phyloP scores from a whole-genome alignment of 2,329 filamentous ascomycete genomes.

The Albifimbria verrucaria region DNA sequence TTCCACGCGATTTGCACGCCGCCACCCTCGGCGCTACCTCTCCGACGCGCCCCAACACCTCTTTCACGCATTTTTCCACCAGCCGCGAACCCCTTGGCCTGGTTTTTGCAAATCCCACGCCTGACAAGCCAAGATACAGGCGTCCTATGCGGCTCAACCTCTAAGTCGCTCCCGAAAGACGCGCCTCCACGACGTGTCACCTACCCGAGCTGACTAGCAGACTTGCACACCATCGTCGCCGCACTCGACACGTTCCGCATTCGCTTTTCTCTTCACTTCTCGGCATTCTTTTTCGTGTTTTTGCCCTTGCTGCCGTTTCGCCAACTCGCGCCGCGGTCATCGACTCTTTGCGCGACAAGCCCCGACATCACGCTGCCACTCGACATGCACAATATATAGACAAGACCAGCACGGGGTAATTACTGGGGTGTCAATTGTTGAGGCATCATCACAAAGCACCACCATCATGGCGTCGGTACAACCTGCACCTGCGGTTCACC shows the following conservation, averaged over 20 bases:
- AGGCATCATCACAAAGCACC: slow-evolving; percentile 19
- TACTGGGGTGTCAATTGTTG: slow-evolving; percentile 19
- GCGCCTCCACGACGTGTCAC: slow-evolving; percentile 25
- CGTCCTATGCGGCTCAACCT: slow-evolving; percentile 10
- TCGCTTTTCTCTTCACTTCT: slow-evolving; percentile 11
- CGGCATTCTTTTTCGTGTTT: slow-evolving; percentile 5
- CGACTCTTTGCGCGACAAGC: slow-evolving; percentile 18
- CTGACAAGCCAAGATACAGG: slow-evolving; percentile 4
- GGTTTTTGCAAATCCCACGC: slow-evolving; percentile 17
- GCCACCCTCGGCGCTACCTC: slow-evolving; percentile 36
- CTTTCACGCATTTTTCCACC: slow-evolving; percentile 39
- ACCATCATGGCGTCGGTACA: slow-evolving; percentile 78
- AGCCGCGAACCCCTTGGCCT: slow-evolving; percentile 25
- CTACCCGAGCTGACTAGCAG: slow-evolving; percentile 11
- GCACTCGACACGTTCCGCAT: neutral
- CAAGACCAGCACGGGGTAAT: slow-evolving; percentile 16
- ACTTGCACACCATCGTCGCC: slow-evolving; percentile 7
- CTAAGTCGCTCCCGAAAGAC: slow-evolving; percentile 19
- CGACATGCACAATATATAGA: slow-evolving; percentile 38
- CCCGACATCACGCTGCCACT: slow-evolving; percentile 14
- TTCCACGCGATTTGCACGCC: slow-evolving; percentile 53
- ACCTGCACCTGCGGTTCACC: slow-evolving; percentile 64
- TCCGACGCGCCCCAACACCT: slow-evolving; percentile 37
- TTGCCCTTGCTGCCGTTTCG: slow-evolving; percentile 9
- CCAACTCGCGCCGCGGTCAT: slow-evolving; percentile 18